phyloP scores from a whole-genome alignment of 805 yeast genomes.

The Spathaspora passalidarum region DNA sequence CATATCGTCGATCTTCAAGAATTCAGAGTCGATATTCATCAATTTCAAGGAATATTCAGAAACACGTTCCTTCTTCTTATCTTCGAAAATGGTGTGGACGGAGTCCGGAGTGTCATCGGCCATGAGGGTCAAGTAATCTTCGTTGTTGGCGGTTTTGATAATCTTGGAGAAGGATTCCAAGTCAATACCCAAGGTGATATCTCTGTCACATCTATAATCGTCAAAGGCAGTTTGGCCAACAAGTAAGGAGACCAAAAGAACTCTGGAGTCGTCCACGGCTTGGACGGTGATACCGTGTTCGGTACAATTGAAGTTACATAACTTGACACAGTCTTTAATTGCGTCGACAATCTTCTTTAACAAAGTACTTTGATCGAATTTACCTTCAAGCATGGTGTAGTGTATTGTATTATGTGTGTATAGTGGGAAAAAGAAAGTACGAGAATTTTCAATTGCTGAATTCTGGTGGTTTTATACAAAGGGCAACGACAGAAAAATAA shows the following conservation, averaged over 20 bases:
- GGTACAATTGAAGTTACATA: constrained; percentile 96
- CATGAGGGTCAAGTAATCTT: constrained; percentile 81
- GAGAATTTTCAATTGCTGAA: not conserved
- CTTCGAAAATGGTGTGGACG: constrained; percentile 83
- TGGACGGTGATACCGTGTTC: constrained; percentile 92
- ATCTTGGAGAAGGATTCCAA: constrained; percentile 84
- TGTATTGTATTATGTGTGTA: not conserved
- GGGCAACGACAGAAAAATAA: not conserved
- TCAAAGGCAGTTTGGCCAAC: constrained; percentile 86
- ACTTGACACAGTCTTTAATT: constrained; percentile 88
- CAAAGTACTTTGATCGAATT: constrained; percentile 87
- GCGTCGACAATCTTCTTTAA: constrained; percentile 92
- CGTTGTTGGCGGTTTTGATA: constrained; percentile 85
- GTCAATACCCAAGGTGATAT: constrained; percentile 88
- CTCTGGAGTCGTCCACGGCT: constrained; percentile 97
- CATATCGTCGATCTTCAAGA: constrained; percentile 89
- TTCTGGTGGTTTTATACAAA: not conserved
- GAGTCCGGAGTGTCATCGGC: constrained; percentile 88
- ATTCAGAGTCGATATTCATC: constrained; percentile 96
- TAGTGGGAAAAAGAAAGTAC: constrained; percentile 1
- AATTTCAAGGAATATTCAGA: constrained; percentile 88
- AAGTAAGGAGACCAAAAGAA: constrained; percentile 80
- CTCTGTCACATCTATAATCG: constrained; percentile 94
- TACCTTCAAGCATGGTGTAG: constrained; percentile 85
- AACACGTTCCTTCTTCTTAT: constrained; percentile 83